A percentile compares a stretch with the other conserved stretches of the same genome.
phyloP scores from a whole-genome alignment of 2,329 filamentous ascomycete species.

The Trichoderma atroviride region DNA sequence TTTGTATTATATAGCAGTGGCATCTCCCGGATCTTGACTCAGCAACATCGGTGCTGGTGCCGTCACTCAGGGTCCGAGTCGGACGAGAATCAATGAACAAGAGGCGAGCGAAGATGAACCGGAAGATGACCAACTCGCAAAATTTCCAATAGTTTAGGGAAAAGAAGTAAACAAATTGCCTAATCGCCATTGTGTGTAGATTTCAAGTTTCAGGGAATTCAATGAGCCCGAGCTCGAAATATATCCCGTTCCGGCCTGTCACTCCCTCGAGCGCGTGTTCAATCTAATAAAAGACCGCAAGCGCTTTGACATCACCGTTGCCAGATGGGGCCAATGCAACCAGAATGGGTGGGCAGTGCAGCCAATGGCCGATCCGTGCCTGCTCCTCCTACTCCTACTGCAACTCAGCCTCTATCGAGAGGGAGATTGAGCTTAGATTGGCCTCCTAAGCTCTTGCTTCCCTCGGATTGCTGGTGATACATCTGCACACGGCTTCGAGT shows the following conservation, averaged over 20 bases:
- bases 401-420: neutral
- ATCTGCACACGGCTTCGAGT: slow-evolving; percentile 14
- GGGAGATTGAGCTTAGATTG: neutral
- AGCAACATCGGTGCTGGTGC: neutral
- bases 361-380: neutral
- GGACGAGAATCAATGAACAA: neutral
- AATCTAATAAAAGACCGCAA: neutral
- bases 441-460: neutral
- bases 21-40: neutral
- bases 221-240: neutral
- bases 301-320: neutral
- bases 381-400: neutral
- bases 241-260: neutral
- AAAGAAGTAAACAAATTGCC: neutral
- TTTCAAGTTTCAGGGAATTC: neutral
- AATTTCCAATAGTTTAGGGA: neutral
- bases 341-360: neutral
- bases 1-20: neutral
- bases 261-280: neutral
- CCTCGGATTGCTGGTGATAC: neutral
- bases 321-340: neutral
- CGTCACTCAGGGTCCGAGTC: neutral
- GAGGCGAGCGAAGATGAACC: neutral
- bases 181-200: neutral
- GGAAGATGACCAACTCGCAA: neutral